A percentile compares a stretch with the other conserved stretches of the same genome.
These are phyloP conservation scores for Cladosporium austrohemisphaericum DNA, from an alignment of 2,329 filamentous ascomycete genomes.

Conservation along the genomic window DNA sequence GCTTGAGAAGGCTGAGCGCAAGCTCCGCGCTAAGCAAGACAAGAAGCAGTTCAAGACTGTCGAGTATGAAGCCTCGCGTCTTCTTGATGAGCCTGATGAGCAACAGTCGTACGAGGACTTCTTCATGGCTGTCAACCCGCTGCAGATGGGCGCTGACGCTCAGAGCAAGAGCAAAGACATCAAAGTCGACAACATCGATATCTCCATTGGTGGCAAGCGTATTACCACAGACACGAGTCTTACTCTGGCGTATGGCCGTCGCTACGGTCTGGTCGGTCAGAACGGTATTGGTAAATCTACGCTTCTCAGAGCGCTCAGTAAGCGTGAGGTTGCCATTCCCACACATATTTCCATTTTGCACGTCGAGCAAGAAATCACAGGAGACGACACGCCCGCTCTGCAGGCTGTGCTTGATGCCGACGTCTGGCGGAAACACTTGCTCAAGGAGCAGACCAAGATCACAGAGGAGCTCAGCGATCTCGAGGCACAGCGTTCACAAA, in stretches of 20 bases:
- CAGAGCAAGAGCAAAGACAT: slow-evolving; percentile 90
- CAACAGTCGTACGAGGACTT: slow-evolving; percentile 97
- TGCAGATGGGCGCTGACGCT: slow-evolving; percentile 74
- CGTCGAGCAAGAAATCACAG: slow-evolving; percentile 96
- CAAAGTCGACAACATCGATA: slow-evolving; percentile 94
- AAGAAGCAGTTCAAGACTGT: slow-evolving; percentile 98
- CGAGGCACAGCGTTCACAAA: slow-evolving; percentile 68
- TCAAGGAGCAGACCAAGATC: slow-evolving; percentile 87
- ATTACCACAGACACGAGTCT: slow-evolving; percentile 89
- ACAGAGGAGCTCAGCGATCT: slow-evolving; percentile 69
- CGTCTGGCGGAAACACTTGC: slow-evolving; percentile 94
- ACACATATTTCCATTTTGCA: slow-evolving; percentile 98
- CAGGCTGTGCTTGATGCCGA: slow-evolving; percentile 96
- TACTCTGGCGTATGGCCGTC: slow-evolving; percentile 84
- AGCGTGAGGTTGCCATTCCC: slow-evolving; percentile 89
- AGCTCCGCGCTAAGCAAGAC: slow-evolving; percentile 96
- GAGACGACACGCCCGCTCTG: slow-evolving; percentile 90
- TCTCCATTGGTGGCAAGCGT: slow-evolving; percentile 81
- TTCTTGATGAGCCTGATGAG: slow-evolving; percentile 78
- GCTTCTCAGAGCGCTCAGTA: slow-evolving; percentile 83
- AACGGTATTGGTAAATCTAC: slow-evolving; percentile 92
- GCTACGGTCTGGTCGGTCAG: slow-evolving; percentile 96
- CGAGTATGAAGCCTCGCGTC: slow-evolving; percentile 89
- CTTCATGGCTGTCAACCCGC: slow-evolving; percentile 98
- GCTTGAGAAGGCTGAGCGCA: slow-evolving; percentile 95